Base-by-base conservation (phyloP, 2,329 filamentous ascomycete species). In the Fusarium armeniacum region DNA sequence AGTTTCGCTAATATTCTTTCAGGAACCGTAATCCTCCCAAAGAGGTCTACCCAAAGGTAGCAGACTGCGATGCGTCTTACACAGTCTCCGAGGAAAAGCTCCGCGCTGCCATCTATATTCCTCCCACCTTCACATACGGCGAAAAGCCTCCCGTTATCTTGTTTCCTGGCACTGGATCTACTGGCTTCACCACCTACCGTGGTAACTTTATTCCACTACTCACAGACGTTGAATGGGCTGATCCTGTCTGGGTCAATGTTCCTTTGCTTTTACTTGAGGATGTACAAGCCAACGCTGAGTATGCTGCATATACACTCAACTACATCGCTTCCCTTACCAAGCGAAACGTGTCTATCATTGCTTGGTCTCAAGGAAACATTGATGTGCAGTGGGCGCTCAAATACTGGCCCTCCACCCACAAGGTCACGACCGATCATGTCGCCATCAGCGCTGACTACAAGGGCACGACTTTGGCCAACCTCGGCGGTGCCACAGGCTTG, bases 401-500 rank as follows among this genome's bases (percentile, higher is more conserved):
- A 22, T 64, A 64, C n/a, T 64, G 61, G 61, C 61, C 61, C 1
- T 64, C 61, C 2, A 64, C 59, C 1, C 51, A 43, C 6, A 45
- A 64, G 10, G 18, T 45, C 7, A 58, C 61, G 10, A 24, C 44
- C 3, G 59, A 64, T 4, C 59, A 64, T 3, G 50, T 64, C 0
- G 50, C 61, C 11, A 58, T 64, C 12, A 64, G 61, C 32, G 50
- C 59, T 3, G 44, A 64, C 13, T 64, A 64, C 32, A 64, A 58
- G 6, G 59, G 61, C 3, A 64, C 61, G 0, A n/a, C 40, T 2
- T 24, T 64, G 3, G 61, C 50, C 26, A 64, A 64, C 4, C 35
- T 49, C 0, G 44, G 56, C 2, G 36, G 47, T 9, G 1, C 24
- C 0, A 33, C 50, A 0, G 44, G 44, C 0, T 20, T 64, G 3